A percentile compares a stretch with the other conserved stretches of the same genome.
These are phyloP conservation scores for Cytospora schulzeri DNA, from an alignment of 2,329 filamentous ascomycete species.

Conservation along the genomic window DNA sequence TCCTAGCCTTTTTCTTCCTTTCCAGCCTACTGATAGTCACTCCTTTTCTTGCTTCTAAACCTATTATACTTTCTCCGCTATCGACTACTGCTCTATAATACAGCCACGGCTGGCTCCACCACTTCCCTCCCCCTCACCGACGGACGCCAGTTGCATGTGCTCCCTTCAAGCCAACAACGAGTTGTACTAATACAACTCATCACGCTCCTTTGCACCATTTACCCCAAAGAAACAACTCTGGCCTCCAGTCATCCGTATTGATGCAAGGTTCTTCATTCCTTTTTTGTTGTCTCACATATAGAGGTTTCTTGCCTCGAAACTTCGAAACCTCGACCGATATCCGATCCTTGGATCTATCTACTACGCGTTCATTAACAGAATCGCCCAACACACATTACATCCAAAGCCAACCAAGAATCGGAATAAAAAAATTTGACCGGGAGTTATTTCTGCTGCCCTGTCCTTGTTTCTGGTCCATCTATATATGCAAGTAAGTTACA, in stretches of 20 bases:
- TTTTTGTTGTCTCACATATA: conserved; percentile 38
- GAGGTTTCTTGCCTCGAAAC: conserved; percentile 29
- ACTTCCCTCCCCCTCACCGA: conserved; percentile 49
- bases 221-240: conserved; percentile 15
- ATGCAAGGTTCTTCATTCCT: conserved; percentile 43
- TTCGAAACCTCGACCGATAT: conserved; percentile 16
- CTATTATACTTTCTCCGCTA: conserved; percentile 43
- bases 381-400: conserved; percentile 28
- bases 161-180: conserved; percentile 38
- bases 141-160: conserved; percentile 43
- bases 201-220: conserved; percentile 43
- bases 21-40: conserved; percentile 48
- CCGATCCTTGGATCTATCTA: conserved; percentile 32
- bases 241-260: conserved; percentile 34
- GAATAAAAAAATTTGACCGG: conserved; percentile 34
- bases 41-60: conserved; percentile 46
- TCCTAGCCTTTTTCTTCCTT: conserved; percentile 36
- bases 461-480: conserved; percentile 38
- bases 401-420: conserved; percentile 28
- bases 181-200: conserved; percentile 46
- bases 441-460: conserved; percentile 35
- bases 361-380: conserved; percentile 42
- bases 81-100: conserved; percentile 49
- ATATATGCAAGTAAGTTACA: conserved; percentile 46
- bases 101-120: conserved; percentile 54